These are phyloP conservation scores for Ammopiptanthus mongolicus DNA, from an alignment of 306 rosid species.

Conservation along the genomic window DNA sequence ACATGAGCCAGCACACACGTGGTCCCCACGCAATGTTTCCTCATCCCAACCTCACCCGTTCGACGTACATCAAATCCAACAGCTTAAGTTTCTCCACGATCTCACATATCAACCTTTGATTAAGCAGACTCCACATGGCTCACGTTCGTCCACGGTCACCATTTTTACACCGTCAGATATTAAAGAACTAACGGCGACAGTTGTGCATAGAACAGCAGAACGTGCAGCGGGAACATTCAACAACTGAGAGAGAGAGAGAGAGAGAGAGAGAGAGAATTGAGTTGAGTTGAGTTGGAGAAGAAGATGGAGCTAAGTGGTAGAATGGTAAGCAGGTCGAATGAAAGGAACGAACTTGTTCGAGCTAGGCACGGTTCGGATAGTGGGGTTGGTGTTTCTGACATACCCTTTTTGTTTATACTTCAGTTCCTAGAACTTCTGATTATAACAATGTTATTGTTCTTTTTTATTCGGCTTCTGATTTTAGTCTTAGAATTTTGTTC, in stretches of 20 bases:
- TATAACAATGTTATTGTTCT: background rate
- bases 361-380: conserved; percentile 71
- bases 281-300: conserved; percentile 5
- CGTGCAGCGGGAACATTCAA: conserved; percentile 28
- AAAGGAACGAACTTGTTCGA: conserved; percentile 78
- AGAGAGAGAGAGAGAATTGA: conserved; percentile 32
- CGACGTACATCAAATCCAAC: conserved; percentile 32
- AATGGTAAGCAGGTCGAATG: conserved; percentile 80
- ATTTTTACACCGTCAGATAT: conserved; percentile 21
- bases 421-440: background rate
- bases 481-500: background rate
- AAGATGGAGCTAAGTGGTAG: conserved; percentile 71
- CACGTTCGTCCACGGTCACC: conserved; percentile 48
- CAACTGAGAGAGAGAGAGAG: background rate
- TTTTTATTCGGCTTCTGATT: background rate
- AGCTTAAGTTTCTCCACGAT: conserved; percentile 39
- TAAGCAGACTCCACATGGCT: conserved; percentile 41
- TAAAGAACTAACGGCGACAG: conserved; percentile 16
- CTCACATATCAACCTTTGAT: conserved; percentile 53
- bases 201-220: background rate
- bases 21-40: conserved; percentile 27
- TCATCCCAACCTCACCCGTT: conserved; percentile 18
- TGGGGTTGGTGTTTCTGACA: conserved; percentile 51
- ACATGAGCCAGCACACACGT: background rate
- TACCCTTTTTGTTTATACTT: background rate